Evolutionary conservation across 306 rosid species (phyloP), one percentile per base, ranked within the genome.

Genomic region (Castanea sativa): DNA sequence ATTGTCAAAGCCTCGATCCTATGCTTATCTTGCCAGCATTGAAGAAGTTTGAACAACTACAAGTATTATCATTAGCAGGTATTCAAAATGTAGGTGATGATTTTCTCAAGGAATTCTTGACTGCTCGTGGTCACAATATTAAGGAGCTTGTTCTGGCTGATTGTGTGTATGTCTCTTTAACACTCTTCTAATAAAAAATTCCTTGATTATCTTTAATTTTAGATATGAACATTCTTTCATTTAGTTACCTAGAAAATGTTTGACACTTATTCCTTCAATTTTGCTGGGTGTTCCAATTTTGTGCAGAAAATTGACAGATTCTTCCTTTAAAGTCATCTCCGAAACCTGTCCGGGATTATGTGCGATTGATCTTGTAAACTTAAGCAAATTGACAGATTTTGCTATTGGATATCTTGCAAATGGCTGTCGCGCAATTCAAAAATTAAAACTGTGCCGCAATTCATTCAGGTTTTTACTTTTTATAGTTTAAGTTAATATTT

Each of bases 221-320:
- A 27, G 38, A 15, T 11, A 75, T 60, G 27, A 61, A 61, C 57
- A 67, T 55, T 55, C 64, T 63, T 67, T 71, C 49, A 16, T 83
- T 64, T 64, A n/a, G 38, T 53, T 35, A 9, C 35, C 59, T 53
- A 71, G 63, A 29, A n/a, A 55, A 67, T 67, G 52, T 45, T 33
- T 71, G 52, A 45, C 21, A 19, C n/a, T 55, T 77, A 58, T 57
- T 73, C 73, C 72, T 70, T 52, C 72, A 60, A 67, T 73, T 70
- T 15, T 78, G 77, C 19, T 59, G 56, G 56, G 52, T 78, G 79
- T 67, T 67, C 79, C 70, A 14, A 55, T 83, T 69, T 80, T 76
- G 38, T 80, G 90, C 92, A 95, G 99, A 82, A 83, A 90, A 32
- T 81, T 95, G 85, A 93, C 97, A 16, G 90, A 91, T 83, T 85